These are phyloP conservation scores for Chaetomidium leptoderma DNA, from an alignment of 495 filamentous ascomycete species.

Conservation along the genomic window DNA sequence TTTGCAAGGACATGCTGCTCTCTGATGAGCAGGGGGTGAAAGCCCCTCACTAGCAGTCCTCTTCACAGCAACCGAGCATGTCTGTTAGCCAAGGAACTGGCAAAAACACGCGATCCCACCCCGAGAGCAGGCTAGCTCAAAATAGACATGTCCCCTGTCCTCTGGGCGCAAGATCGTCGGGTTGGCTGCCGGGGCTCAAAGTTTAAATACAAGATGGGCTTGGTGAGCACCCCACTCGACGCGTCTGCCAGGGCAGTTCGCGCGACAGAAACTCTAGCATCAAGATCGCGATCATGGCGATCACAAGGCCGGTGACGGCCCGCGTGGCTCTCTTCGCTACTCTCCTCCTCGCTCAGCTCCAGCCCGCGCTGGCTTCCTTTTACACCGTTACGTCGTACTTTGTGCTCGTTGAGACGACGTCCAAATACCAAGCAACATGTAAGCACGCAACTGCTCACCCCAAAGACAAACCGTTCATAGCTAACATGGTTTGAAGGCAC, in stretches of 20 bases:
- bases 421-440: not conserved
- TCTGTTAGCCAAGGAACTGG: not conserved
- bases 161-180: not conserved
- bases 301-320: not conserved
- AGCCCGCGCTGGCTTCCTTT: constrained; percentile 4
- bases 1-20: not conserved
- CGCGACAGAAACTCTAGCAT: not conserved
- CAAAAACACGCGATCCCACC: not conserved
- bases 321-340: not conserved
- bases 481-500: too few species aligned
- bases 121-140: not conserved
- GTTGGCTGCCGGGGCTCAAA: too few species aligned
- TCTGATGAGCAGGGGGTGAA: not conserved
- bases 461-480: too few species aligned
- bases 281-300: not conserved
- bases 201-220: constrained; percentile 1
- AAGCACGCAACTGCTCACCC: too few species aligned
- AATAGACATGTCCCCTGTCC: not conserved
- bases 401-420: not conserved
- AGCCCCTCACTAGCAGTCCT: not conserved
- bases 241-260: not conserved
- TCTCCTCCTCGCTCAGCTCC: constrained; percentile 5
- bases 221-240: not conserved
- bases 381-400: constrained; percentile 11
- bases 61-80: too few species aligned